Base-by-base conservation (phyloP, 306 rosid species). In the Prunus kanzakura region DNA sequence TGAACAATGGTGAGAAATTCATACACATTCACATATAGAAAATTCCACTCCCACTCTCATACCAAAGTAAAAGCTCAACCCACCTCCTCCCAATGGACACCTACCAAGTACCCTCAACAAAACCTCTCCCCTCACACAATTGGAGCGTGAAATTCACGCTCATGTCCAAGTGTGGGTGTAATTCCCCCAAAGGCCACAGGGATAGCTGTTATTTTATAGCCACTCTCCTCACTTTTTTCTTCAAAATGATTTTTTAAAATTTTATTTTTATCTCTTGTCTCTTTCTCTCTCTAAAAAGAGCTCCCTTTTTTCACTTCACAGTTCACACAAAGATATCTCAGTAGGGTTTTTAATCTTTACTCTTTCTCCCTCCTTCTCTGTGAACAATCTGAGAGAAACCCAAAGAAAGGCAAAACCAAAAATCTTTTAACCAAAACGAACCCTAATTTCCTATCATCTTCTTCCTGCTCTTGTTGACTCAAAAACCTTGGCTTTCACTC, bases 301-400 rank as follows among this genome's bases (percentile, higher is more conserved):
- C 57, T 25, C 19, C 67, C 72, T 41, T 52, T 79, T 83, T 67
- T 79, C 82, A 77, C 78, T 78, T 23, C 58, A 72, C 84, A 43
- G 80, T 76, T 54, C 72, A 67, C 74, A 72, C 54, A 71, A 18
- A 69, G 79, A 54, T 16, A 50, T 19, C 8, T 61, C 68, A 64
- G 90, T 84, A 86, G 92, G 93, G 90, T 85, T 89, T 82, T 63
- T 77, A 73, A 74, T 78, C 78, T 83, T 81, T 78, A 76, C 85
- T 60, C 73, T 71, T n/a, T 73, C 65, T 25, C 57, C 75, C 51
- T 58, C 20, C 71, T 18, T 23, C 58, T 63, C 73, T 64, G 70
- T 67, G 85, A 74, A 66, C 83, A 61, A 74, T 82, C 82, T 55
- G 81, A 76, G 85, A 73, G 76, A 82, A 74, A 71, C 78, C 81